Conservation (phyloP, 1,284 basidiomycete genomes). For the Stereum hirsutum region DNA sequence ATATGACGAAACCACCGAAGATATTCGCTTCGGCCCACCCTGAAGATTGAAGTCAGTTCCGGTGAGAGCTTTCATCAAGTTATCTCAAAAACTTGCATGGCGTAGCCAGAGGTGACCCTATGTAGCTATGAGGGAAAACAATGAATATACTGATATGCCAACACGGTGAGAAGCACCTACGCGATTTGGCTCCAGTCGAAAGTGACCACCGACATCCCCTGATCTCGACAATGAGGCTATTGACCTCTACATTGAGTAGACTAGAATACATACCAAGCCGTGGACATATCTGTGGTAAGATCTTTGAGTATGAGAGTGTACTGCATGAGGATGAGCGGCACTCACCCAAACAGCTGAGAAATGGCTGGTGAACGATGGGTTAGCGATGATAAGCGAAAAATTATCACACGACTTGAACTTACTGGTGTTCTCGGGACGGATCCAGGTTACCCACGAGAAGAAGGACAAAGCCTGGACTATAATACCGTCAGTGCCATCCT, state of each 20-base stretch:
- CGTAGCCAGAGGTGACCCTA: constrained; percentile 40
- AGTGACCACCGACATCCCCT: constrained; percentile 39
- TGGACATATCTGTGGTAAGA: constrained; percentile 2
- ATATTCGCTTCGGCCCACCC: constrained; percentile 79
- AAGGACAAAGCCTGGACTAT: constrained; percentile 18
- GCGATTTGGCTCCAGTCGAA: constrained; percentile 68
- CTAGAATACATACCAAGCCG: neutral
- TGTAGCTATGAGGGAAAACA: constrained; percentile 36
- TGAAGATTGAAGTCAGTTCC: no score
- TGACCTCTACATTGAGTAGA: no score
- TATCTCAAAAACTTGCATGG: constrained; percentile 18
- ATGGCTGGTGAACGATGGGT: neutral
- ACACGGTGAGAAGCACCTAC: constrained; percentile 19
- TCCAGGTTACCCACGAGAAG: constrained; percentile 53
- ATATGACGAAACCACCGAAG: constrained; percentile 68
- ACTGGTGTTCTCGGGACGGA: constrained; percentile 59
- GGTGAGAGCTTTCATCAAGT: constrained; percentile 36
- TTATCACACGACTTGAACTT: neutral
- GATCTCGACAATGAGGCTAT: neutral
- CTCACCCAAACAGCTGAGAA: constrained; percentile 31
- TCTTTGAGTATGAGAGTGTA: neutral
- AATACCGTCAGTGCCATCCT: neutral
- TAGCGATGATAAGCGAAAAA: neutral
- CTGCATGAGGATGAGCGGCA: constrained; percentile 12
- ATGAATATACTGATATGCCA: constrained; percentile 27